These are phyloP conservation scores for Hysterangium stoloniferum DNA, from an alignment of 768 basidiomycete genomes.

Conservation along the genomic window DNA sequence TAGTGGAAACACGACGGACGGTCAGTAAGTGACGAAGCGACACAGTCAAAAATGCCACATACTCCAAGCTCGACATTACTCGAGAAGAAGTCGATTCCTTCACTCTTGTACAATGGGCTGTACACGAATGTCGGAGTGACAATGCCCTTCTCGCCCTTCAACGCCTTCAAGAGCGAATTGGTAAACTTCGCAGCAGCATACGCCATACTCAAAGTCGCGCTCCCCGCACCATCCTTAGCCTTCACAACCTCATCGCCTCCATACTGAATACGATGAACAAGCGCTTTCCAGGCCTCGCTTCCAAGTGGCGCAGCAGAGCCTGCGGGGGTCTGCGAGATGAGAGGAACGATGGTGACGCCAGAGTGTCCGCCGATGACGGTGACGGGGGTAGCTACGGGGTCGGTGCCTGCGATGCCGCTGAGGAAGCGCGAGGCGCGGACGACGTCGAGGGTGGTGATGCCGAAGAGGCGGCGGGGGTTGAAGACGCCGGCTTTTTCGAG, in stretches of 20 bases:
- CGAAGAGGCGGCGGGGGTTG: conserved; percentile 84
- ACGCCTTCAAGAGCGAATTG: conserved; percentile 48
- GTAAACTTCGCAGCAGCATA: conserved; percentile 72
- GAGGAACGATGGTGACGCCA: conserved; percentile 94
- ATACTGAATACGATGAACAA: conserved; percentile 92
- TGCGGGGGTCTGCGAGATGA: conserved; percentile 73
- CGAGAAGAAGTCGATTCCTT: conserved; percentile 94
- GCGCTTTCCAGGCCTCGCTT: conserved; percentile 65
- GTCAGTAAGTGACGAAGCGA: not conserved
- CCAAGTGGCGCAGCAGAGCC: conserved; percentile 57
- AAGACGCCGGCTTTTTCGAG: conserved; percentile 90
- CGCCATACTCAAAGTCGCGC: conserved; percentile 72
- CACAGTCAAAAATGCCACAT: conserved; percentile 22
- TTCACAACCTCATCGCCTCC: conserved; percentile 99
- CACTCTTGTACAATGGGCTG: conserved; percentile 73
- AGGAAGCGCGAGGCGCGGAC: conserved; percentile 94
- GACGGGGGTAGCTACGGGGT: conserved; percentile 61
- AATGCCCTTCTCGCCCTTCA: conserved; percentile 60
- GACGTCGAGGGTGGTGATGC: conserved; percentile 97
- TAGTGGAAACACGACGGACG: conserved; percentile 14
- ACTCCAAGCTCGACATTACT: conserved; percentile 92
- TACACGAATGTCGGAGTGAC: conserved; percentile 82
- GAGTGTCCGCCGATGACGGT: conserved; percentile 95
- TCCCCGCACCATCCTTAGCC: conserved; percentile 86
- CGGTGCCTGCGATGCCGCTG: conserved; percentile 53